Percentiles rank a stretch among this genome's conserved stretches.
These are phyloP conservation scores for Gnaphalium uliginosum DNA, from an alignment of 129 eudicot species.

Conservation along the genomic window DNA sequence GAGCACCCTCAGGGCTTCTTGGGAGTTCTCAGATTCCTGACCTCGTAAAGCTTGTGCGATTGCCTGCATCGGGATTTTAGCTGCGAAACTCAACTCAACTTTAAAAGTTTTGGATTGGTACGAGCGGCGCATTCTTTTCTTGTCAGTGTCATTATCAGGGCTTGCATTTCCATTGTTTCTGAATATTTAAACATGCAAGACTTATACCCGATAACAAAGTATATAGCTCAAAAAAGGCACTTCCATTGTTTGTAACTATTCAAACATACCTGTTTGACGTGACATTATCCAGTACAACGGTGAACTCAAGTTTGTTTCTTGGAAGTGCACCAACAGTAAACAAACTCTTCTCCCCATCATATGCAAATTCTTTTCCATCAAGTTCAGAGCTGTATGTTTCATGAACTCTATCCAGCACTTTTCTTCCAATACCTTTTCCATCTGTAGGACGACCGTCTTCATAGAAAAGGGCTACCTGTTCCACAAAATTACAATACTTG, in stretches of 20 bases:
- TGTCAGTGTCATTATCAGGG: constrained; percentile 57
- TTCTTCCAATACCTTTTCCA: constrained; percentile 80
- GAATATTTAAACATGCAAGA: constrained; percentile 7
- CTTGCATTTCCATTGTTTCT: constrained; percentile 39
- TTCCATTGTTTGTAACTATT: neutral
- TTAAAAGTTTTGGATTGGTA: constrained; percentile 73
- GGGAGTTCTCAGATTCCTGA: constrained; percentile 78
- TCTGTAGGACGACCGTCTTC: constrained; percentile 92
- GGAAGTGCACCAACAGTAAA: constrained; percentile 95
- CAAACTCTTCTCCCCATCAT: constrained; percentile 92
- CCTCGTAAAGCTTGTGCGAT: constrained; percentile 85
- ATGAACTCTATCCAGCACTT: constrained; percentile 72
- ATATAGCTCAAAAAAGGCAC: neutral
- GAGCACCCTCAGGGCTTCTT: constrained; percentile 82
- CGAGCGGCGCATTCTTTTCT: constrained; percentile 61
- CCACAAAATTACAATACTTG: neutral
- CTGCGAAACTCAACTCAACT: constrained; percentile 87
- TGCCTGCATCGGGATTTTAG: constrained; percentile 89
- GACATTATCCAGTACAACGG: constrained; percentile 75
- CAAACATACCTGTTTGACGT: constrained; percentile 56
- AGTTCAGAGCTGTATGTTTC: constrained; percentile 72
- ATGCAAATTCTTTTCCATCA: constrained; percentile 79
- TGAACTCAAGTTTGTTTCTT: constrained; percentile 76
- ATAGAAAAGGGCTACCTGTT: constrained; percentile 80
- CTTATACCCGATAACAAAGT: neutral